These are phyloP conservation scores for Aspergillus piperis DNA, from an alignment of 2,329 filamentous ascomycete genomes.

Conservation along the genomic window DNA sequence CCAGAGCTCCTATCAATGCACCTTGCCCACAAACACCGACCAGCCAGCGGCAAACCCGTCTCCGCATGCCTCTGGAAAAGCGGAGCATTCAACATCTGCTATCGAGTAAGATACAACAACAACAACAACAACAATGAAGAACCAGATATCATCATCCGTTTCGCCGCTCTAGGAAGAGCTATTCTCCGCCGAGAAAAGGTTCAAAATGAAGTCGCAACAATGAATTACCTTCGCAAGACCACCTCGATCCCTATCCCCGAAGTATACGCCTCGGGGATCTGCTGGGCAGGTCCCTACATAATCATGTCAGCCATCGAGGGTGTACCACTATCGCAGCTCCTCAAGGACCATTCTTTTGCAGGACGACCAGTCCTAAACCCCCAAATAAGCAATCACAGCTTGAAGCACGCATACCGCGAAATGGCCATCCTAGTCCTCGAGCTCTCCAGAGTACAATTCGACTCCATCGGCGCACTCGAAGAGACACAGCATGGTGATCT, in stretches of 20 bases:
- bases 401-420: background rate
- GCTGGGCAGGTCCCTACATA: conserved; percentile 7
- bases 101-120: background rate
- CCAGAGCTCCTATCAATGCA: background rate
- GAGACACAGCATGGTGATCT: background rate
- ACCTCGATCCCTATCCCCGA: conserved; percentile 6
- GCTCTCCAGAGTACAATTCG: background rate
- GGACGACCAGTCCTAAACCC: background rate
- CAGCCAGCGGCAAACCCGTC: background rate
- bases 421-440: background rate
- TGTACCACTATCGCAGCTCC: background rate
- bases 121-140: background rate
- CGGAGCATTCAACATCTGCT: background rate
- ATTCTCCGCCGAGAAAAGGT: background rate
- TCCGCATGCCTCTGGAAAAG: background rate
- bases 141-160: background rate
- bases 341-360: background rate
- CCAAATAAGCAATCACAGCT: background rate
- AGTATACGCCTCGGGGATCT: conserved; percentile 8
- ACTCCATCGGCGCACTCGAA: background rate
- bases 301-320: conserved; percentile 1
- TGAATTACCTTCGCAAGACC: background rate
- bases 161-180: background rate
- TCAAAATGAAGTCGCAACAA: background rate
- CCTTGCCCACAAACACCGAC: background rate